phyloP scores from a whole-genome alignment of 2,329 filamentous ascomycete species.

The Coniochaeta prunicola region DNA sequence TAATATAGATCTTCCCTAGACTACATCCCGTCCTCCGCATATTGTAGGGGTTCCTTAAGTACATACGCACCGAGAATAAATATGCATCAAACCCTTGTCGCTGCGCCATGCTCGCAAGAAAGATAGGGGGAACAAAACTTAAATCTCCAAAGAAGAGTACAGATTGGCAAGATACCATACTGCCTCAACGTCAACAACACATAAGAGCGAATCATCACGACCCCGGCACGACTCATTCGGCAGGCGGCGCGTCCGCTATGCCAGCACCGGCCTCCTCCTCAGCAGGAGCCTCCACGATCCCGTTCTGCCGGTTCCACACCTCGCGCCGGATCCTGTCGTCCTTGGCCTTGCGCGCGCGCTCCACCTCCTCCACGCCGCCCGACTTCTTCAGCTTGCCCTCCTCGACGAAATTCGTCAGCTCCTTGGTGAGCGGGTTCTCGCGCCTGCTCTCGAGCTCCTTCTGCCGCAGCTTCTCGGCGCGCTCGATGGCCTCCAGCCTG shows the following conservation, averaged over 20 bases:
- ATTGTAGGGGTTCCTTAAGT: not conserved
- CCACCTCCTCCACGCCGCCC: constrained; percentile 89
- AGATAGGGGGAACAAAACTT: not conserved
- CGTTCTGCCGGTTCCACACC: constrained; percentile 61
- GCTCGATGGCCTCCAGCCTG: constrained; percentile 88
- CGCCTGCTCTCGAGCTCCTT: constrained; percentile 75
- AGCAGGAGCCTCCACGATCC: constrained; percentile 34
- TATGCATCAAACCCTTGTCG: not conserved
- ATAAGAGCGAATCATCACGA: too few relatives aligned
- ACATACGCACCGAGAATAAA: not conserved
- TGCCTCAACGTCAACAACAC: too few relatives aligned
- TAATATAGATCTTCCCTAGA: not conserved
- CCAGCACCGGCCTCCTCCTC: constrained; percentile 24
- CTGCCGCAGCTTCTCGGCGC: constrained; percentile 86
- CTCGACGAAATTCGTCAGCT: constrained; percentile 77
- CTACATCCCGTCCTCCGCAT: not conserved
- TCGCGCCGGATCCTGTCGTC: constrained; percentile 82
- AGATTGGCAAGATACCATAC: not conserved
- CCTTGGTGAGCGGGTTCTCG: constrained; percentile 73
- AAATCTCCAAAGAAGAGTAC: not conserved
- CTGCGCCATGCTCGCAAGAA: not conserved
- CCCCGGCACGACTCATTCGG: not conserved
- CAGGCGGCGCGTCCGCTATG: not conserved
- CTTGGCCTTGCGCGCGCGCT: constrained; percentile 73
- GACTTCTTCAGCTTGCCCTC: constrained; percentile 94